Conservation (phyloP, 768 basidiomycete genomes). For the Lactarius tabidus region DNA sequence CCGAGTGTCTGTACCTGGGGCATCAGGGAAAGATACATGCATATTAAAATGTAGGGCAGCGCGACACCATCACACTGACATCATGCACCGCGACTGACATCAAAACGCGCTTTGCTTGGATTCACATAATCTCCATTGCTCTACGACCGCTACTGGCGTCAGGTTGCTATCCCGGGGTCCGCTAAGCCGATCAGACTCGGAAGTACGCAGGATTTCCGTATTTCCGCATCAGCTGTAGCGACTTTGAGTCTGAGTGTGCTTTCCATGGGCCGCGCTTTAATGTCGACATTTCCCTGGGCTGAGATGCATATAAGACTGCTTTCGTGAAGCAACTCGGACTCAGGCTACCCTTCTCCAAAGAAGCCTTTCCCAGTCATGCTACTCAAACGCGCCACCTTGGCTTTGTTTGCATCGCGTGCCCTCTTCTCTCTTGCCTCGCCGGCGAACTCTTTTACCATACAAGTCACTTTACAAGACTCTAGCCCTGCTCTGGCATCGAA, state of each 20-base stretch:
- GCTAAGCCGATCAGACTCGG: neutral
- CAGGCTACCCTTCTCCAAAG: neutral
- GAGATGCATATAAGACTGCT: neutral
- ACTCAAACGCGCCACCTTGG: conserved; percentile 6
- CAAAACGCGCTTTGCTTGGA: neutral
- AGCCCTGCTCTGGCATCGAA: neutral
- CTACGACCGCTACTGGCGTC: neutral
- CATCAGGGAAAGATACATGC: neutral
- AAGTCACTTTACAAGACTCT: conserved; percentile 7
- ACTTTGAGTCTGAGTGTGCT: neutral
- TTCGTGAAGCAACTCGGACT: neutral
- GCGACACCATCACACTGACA: neutral
- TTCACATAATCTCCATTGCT: neutral
- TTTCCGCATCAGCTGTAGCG: neutral
- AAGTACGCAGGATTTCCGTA: neutral
- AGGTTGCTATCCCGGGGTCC: neutral
- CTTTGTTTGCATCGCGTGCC: conserved; percentile 6
- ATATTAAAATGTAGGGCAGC: neutral
- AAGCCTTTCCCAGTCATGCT: conserved; percentile 6
- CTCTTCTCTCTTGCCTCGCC: conserved; percentile 16
- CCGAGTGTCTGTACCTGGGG: neutral
- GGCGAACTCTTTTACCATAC: neutral
- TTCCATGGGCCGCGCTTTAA: neutral
- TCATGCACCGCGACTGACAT: neutral
- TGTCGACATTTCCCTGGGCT: neutral